Conservation (phyloP, 2,329 filamentous ascomycete species). For the Tolypocladium inflatum region DNA sequence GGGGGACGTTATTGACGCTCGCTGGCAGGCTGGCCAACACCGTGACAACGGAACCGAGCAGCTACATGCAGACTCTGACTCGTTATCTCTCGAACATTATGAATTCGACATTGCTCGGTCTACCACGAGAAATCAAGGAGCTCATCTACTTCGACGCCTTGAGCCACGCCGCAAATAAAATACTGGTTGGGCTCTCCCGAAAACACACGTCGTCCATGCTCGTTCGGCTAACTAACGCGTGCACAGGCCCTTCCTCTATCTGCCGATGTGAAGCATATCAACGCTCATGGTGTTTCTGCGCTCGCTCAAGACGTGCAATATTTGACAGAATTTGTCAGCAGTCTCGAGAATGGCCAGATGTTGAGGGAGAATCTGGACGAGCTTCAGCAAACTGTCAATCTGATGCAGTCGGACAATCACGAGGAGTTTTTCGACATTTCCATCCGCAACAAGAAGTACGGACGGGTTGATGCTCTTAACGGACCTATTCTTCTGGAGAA, state of each 20-base stretch:
- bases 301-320: constrained; percentile 78
- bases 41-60: constrained; percentile 64
- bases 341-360: constrained; percentile 75
- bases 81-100: constrained; percentile 93
- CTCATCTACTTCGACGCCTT: constrained; percentile 96
- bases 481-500: constrained; percentile 89
- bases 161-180: constrained; percentile 79
- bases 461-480: constrained; percentile 83
- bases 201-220: neutral
- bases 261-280: constrained; percentile 73
- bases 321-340: constrained; percentile 76
- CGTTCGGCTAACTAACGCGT: constrained; percentile 7
- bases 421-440: constrained; percentile 95
- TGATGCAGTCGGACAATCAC: constrained; percentile 82
- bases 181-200: constrained; percentile 43
- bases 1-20: neutral
- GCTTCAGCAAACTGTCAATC: constrained; percentile 80
- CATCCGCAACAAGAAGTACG: constrained; percentile 85
- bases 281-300: constrained; percentile 72
- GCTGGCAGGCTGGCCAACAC: constrained; percentile 38
- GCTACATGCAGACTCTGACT: constrained; percentile 92
- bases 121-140: constrained; percentile 95
- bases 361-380: constrained; percentile 85
- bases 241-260: constrained; percentile 66
- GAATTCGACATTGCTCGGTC: constrained; percentile 82